Evolutionary conservation across 2,329 filamentous ascomycete genomes (phyloP), one percentile per base, ranked within the genome.

Genomic region (Cadophora sp.): DNA sequence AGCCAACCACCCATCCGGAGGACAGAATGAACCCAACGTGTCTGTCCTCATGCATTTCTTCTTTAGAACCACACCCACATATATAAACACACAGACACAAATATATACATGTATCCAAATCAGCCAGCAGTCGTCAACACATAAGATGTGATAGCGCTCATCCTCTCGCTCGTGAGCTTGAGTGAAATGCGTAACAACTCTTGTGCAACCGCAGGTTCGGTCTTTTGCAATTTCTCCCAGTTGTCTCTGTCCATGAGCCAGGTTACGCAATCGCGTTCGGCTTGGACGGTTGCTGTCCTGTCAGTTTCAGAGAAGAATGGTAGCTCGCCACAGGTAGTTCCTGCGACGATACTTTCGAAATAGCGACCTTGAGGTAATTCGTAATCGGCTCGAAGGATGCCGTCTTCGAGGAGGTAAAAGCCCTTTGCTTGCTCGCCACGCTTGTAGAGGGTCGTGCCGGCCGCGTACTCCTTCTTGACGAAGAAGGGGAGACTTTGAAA

Each of bases 221-320:
- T 83, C 67, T 83, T 83, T 78, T 96, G 92, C 69, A 98, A 78
- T 74, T 83, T 85, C 62, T 83, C 83, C 92, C 94, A 99, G 62
- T 84, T 84, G 55, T 89, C 86, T 14, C 82, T 81, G 66, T 91
- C 90, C 81, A 99, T 85, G 69, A 91, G 80, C 96, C 96, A 99
- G 6, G 91, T 88, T 0, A 96, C 88, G 69, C 90, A 92, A 72
- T 95, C 90, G 63, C 89, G 86, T 77, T 98, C 94, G 1, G 93
- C 93, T 51, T 89, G 84, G 13, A 96, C 94, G 0, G 92, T 97
- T 1, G 94, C 94, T 4, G 94, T 98, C 20, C 96, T 87, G 62
- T 87, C 84, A 1, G 95, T 98, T 75, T 96, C 92, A 2, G 91
- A 93, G 80, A 99, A 99, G 81, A 99, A 99, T 0, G 96, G 96